These are phyloP conservation scores for Veloboletus limbatus DNA, from an alignment of 1,284 basidiomycete species.

Conservation along the genomic window DNA sequence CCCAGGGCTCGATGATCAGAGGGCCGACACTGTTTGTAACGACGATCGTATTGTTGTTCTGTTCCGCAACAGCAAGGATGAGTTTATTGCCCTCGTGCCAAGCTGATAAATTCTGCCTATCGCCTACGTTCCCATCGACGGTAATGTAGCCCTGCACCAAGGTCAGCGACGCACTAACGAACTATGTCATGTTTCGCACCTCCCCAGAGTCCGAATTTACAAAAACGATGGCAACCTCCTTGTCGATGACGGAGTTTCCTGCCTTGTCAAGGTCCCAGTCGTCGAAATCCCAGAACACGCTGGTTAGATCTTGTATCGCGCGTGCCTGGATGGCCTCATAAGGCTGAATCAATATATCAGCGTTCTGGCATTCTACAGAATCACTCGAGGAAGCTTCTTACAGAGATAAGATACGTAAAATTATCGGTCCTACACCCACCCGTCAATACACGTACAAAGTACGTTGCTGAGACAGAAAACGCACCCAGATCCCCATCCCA, in stretches of 20 bases:
- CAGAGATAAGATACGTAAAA: slow-evolving; percentile 36
- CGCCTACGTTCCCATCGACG: slow-evolving; percentile 47
- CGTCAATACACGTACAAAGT: not conserved
- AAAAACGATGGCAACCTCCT: slow-evolving; percentile 39
- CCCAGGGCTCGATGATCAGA: slow-evolving; percentile 50
- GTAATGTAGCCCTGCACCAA: slow-evolving; percentile 47
- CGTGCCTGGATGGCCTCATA: slow-evolving; percentile 40
- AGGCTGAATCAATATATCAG: slow-evolving; percentile 27
- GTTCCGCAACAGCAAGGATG: slow-evolving; percentile 34
- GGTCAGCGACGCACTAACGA: slow-evolving; percentile 5
- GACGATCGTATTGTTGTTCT: slow-evolving; percentile 55
- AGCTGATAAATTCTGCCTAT: slow-evolving; percentile 52
- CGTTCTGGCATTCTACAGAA: too few relatives aligned
- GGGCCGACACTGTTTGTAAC: slow-evolving; percentile 55
- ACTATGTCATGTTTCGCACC: slow-evolving; percentile 12
- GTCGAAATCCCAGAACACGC: slow-evolving; percentile 37
- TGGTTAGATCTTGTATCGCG: slow-evolving; percentile 33
- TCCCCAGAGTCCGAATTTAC: slow-evolving; percentile 42
- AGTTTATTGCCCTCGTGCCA: slow-evolving; percentile 56
- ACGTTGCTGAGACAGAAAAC: too few relatives aligned
- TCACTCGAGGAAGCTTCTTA: too few relatives aligned
- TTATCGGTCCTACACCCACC: not conserved
- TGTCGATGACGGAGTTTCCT: slow-evolving; percentile 26
- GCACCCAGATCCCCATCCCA: slow-evolving; percentile 64
- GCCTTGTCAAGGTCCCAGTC: slow-evolving; percentile 33